These are phyloP conservation scores for Cyclocybe cylindracea DNA, from an alignment of 768 basidiomycete species.

Conservation along the genomic window DNA sequence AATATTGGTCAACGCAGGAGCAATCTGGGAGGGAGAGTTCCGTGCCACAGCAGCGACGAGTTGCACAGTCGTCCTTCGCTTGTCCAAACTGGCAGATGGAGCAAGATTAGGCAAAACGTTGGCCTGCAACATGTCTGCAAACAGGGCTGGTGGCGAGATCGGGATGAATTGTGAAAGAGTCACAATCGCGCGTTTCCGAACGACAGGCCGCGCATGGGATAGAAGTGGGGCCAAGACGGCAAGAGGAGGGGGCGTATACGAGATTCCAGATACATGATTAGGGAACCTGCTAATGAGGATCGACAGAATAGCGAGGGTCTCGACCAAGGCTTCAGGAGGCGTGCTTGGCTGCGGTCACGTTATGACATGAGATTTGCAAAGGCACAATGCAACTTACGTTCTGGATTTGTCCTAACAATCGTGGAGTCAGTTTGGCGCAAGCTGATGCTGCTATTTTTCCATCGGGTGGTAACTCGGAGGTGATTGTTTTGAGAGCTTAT, in stretches of 20 bases:
- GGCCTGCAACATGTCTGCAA: slow-evolving; percentile 57
- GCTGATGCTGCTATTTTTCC: slow-evolving; percentile 78
- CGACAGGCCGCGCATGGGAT: slow-evolving; percentile 76
- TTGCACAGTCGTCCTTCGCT: slow-evolving; percentile 76
- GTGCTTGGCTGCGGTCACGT: slow-evolving; percentile 51
- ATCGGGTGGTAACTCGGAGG: slow-evolving; percentile 83
- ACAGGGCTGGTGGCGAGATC: slow-evolving; percentile 63
- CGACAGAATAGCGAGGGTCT: slow-evolving; percentile 82
- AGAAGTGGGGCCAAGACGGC: slow-evolving; percentile 70
- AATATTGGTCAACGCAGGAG: slow-evolving; percentile 58
- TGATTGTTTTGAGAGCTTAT: slow-evolving; percentile 92
- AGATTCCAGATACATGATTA: slow-evolving; percentile 55
- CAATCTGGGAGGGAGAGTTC: slow-evolving; percentile 68
- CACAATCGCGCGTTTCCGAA: slow-evolving; percentile 90
- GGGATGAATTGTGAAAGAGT: slow-evolving; percentile 85
- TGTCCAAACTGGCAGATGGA: slow-evolving; percentile 55
- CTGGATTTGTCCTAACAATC: slow-evolving; percentile 75
- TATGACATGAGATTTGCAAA: not conserved
- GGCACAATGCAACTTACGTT: slow-evolving; percentile 49
- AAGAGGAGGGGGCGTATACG: slow-evolving; percentile 60
- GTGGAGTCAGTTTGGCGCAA: slow-evolving; percentile 83
- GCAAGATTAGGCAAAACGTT: slow-evolving; percentile 63
- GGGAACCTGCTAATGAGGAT: slow-evolving; percentile 89
- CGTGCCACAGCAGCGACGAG: slow-evolving; percentile 80
- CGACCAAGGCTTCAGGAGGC: slow-evolving; percentile 80